Conservation (phyloP, 163 green algal genomes). For the Picocystis sp. region DNA sequence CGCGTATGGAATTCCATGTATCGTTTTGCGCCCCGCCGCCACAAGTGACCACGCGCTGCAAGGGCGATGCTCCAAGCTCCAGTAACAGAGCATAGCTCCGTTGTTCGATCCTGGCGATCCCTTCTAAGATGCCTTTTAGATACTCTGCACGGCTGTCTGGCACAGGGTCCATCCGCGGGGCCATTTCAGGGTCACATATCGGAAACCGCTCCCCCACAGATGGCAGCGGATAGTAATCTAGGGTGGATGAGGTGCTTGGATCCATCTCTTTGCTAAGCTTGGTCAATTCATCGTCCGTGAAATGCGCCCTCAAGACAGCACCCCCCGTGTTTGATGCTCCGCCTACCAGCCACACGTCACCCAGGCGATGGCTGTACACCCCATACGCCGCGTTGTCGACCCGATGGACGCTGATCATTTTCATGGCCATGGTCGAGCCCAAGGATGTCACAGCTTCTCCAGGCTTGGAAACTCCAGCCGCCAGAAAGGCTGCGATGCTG, state of each 20-base stretch:
- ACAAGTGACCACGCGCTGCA: constrained; percentile 23
- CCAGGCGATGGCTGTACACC: constrained; percentile 79
- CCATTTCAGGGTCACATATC: constrained; percentile 45
- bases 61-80: constrained; percentile 32
- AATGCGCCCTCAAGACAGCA: constrained; percentile 40
- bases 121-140: constrained; percentile 60
- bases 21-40: background rate
- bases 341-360: constrained; percentile 68
- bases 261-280: constrained; percentile 38
- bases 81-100: constrained; percentile 40
- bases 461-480: constrained; percentile 34
- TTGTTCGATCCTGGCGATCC: constrained; percentile 64
- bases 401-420: constrained; percentile 56
- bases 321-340: constrained; percentile 55
- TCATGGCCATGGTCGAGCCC: constrained; percentile 76
- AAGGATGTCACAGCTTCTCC: constrained; percentile 60
- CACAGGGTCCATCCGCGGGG: constrained; percentile 38
- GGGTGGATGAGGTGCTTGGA: constrained; percentile 6
- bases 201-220: constrained; percentile 66
- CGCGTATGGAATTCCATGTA: too few relatives aligned
- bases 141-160: constrained; percentile 53
- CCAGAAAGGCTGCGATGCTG: constrained; percentile 83
- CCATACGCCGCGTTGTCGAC: constrained; percentile 69
- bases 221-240: constrained; percentile 67
- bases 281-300: constrained; percentile 42